Percentiles rank a stretch among this genome's conserved stretches.
Evolutionary conservation across 2,329 filamentous ascomycete genomes (phyloP).

Genomic region (Blastomyces parvus): DNA sequence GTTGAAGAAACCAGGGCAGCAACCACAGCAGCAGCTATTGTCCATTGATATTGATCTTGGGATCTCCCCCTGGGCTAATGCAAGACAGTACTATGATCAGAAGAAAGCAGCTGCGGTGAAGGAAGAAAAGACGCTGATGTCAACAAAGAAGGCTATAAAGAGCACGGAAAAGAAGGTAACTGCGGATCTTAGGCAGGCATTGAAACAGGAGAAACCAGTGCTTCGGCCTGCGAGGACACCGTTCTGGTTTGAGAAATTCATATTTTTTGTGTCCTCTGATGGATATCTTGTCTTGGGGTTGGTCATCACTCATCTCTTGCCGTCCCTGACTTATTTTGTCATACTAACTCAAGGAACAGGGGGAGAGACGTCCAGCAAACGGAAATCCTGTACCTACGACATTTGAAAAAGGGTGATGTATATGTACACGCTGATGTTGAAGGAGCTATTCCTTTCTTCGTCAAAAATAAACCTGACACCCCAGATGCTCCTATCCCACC

Average conservation of each 20-base stretch:
- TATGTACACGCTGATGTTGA: slow-evolving; percentile 86
- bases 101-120: slow-evolving; percentile 76
- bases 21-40: slow-evolving; percentile 41
- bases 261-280: slow-evolving; percentile 91
- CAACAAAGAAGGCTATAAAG: slow-evolving; percentile 73
- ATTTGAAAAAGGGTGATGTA: slow-evolving; percentile 79
- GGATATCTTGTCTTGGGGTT: slow-evolving; percentile 79
- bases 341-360: slow-evolving; percentile 18
- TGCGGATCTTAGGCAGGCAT: slow-evolving; percentile 71
- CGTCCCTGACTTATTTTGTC: not conserved
- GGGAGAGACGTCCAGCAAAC: slow-evolving; percentile 84
- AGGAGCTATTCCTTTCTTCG: slow-evolving; percentile 72
- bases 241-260: slow-evolving; percentile 96
- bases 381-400: slow-evolving; percentile 79
- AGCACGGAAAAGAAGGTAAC: slow-evolving; percentile 83
- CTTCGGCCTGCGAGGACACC: slow-evolving; percentile 72
- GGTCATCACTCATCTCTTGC: slow-evolving; percentile 12
- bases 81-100: slow-evolving; percentile 83
- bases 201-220: slow-evolving; percentile 87
- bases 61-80: slow-evolving; percentile 78
- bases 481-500: slow-evolving; percentile 83
- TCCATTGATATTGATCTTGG: slow-evolving; percentile 76
- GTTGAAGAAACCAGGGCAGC: slow-evolving; percentile 18
- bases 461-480: slow-evolving; percentile 74
- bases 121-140: slow-evolving; percentile 73